A percentile compares a stretch with the other conserved stretches of the same genome.
Conservation (phyloP, 2,329 filamentous ascomycete species). For the Aspergillus awamori region DNA sequence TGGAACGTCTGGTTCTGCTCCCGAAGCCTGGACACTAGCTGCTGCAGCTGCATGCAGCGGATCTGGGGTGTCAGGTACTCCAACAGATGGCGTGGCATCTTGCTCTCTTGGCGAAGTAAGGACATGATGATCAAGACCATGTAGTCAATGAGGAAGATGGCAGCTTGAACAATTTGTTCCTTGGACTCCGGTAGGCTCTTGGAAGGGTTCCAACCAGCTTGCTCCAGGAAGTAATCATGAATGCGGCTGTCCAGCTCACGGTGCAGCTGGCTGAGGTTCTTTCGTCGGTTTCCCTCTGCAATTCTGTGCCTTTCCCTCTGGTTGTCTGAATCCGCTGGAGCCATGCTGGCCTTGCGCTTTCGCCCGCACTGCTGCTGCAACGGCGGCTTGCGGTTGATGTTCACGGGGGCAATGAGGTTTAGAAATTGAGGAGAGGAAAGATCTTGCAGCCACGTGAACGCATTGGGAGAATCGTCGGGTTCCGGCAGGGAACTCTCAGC, state of each 20-base stretch:
- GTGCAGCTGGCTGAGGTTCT: slow-evolving; percentile 44
- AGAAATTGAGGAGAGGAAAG: background rate
- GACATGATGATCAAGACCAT: slow-evolving; percentile 41
- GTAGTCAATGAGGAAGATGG: slow-evolving; percentile 35
- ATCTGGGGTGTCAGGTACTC: slow-evolving; percentile 43
- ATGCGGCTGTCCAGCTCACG: slow-evolving; percentile 42
- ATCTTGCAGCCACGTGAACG: slow-evolving; percentile 37
- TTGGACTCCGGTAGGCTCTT: slow-evolving; percentile 45
- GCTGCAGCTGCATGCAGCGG: slow-evolving; percentile 44
- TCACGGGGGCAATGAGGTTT: too few relatives aligned
- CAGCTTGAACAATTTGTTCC: slow-evolving; percentile 38
- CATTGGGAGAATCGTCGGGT: slow-evolving; percentile 33
- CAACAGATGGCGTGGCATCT: slow-evolving; percentile 38
- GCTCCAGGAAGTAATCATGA: slow-evolving; percentile 43
- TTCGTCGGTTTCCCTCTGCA: slow-evolving; percentile 44
- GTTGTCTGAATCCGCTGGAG: slow-evolving; percentile 37
- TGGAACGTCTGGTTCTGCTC: slow-evolving; percentile 40
- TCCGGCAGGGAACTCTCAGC: slow-evolving; percentile 42
- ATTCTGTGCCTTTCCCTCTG: slow-evolving; percentile 46
- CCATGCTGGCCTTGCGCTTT: slow-evolving; percentile 41
- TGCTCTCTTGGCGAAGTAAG: slow-evolving; percentile 39
- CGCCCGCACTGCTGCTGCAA: too few relatives aligned
- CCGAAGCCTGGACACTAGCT: slow-evolving; percentile 37
- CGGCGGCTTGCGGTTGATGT: too few relatives aligned
- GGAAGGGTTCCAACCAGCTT: slow-evolving; percentile 44